Evolutionary conservation across 352 stramenopile genomes (phyloP), one percentile per base, ranked within the genome.

Genomic region (Sclerospora graminicola): DNA sequence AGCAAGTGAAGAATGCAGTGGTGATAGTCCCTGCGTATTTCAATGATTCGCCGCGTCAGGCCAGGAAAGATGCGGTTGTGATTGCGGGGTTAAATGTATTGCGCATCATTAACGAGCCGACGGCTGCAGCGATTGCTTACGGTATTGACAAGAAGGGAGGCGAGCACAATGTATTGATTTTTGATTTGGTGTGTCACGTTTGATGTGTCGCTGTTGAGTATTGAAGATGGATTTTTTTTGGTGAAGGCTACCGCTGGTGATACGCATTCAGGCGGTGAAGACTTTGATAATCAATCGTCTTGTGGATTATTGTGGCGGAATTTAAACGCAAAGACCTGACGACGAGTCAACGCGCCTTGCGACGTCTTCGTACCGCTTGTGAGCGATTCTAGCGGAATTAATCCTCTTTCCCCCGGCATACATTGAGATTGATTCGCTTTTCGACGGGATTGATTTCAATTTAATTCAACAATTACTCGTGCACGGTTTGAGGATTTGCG

Each of bases 191-290:
- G 30, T 18, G 30, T 13, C 14, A 35, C 94, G 19, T 98, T 99
- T 56, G 95, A 99, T 88, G 94, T 99, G 18, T 97, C 87, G 20
- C 95, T 98, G 46, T 64, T 98, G 10, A 89, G 97, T 60, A 98
- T 98, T 59, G 89, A 76, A 37, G 88, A 81, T 21, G 88, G 90
- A 51, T 88, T 98, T 15, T 97, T 97, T 51, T 87, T 97, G 58
- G 92, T 98, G 16, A 97, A 97, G 68, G 78, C 87, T 6, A 97
- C 92, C 27, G 96, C 95, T 56, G 28, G 92, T 42, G 92, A 98
- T 67, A 98, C 89, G 41, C 80, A 96, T 63, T 66, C 97, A 10
- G 92, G 92, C 39, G 92, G 92, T 46, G 89, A 97, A 68, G 92
- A 98, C 68, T 99, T 99, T 64, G 94, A 98, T 66, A 83, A 98